Conservation (phyloP, 148 eudicot genomes). For the Persicaria tinctoria region DNA sequence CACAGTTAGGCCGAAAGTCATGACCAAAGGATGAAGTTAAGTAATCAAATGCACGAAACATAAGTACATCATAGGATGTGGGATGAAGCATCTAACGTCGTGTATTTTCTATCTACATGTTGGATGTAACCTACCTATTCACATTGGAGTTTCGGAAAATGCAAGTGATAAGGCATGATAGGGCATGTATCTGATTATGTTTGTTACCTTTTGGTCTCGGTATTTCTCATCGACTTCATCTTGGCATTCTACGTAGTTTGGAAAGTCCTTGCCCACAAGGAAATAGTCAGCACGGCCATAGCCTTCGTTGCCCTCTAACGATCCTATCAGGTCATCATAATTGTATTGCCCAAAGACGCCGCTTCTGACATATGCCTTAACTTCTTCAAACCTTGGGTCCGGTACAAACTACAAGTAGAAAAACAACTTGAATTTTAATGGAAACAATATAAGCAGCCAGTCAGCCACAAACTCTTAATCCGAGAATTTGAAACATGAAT, state of each 20-base stretch:
- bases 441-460: no score
- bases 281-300: constrained; percentile 91
- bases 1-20: constrained; percentile 9
- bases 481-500: no score
- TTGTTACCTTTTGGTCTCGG: constrained; percentile 67
- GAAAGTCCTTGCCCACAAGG: constrained; percentile 96
- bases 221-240: constrained; percentile 86
- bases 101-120: no score
- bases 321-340: constrained; percentile 65
- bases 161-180: no score
- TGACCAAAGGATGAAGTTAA: background rate
- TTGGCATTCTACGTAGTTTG: constrained; percentile 89
- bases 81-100: background rate
- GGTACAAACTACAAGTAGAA: constrained; percentile 60
- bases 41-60: constrained; percentile 7
- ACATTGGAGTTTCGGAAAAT: no score
- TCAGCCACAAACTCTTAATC: no score
- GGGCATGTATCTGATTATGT: background rate
- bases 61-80: background rate
- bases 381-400: constrained; percentile 80
- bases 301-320: constrained; percentile 88
- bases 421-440: background rate
- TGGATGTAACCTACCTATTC: no score
- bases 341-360: constrained; percentile 67
- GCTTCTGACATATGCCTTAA: constrained; percentile 57